Base-by-base conservation (phyloP, 2,329 filamentous ascomycete species). In the Boeremia exigua region DNA sequence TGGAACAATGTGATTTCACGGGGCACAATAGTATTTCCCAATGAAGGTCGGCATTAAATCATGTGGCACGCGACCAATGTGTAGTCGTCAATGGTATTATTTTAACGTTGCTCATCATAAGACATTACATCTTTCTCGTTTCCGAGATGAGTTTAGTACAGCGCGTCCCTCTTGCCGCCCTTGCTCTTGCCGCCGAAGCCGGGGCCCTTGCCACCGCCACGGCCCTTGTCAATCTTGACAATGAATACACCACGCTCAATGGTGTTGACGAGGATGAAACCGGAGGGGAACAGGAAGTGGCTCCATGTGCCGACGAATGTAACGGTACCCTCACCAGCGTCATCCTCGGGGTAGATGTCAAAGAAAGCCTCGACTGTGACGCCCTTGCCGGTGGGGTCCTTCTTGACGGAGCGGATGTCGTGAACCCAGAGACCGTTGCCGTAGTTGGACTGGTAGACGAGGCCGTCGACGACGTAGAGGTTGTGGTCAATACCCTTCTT, bases 401-500 rank as follows among this genome's bases (percentile, higher is more conserved):
- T 65, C 15, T 72, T 70, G 39, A 79, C 72, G 27, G 70, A 75
- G 28, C 68, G 68, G 33, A 79, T 62, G 44, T 78, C 76, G 19
- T 77, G 61, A n/a, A 78, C 70, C 56, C 71, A 72, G 38, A 78
- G 56, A 27, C 76, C 77, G 17, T 68, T 66, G 11, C 74, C 75
- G 53, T 78, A 78, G 69, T 78, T 77, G 49, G 66, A 71, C 64
- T 78, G 76, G 66, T 79, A 80, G 8, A 69, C 67, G 25, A 75
- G 65, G 2, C 75, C 75, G 23, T 76, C 69, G 38, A 74, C 69
- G 43, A 80, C 70, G 61, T 80, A 80, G 54, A 79, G 75, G 63
- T 80, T 80, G 67, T 80, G 78, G 60, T 80, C 78, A 38, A 80
- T 78, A 11, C 65, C 68, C 30, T 69, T 70, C 58, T 67, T 65